Percentiles rank a stretch among this genome's conserved stretches.
Conservation (phyloP, 2,329 filamentous ascomycete genomes). For the Aspergillaceae sp. region DNA sequence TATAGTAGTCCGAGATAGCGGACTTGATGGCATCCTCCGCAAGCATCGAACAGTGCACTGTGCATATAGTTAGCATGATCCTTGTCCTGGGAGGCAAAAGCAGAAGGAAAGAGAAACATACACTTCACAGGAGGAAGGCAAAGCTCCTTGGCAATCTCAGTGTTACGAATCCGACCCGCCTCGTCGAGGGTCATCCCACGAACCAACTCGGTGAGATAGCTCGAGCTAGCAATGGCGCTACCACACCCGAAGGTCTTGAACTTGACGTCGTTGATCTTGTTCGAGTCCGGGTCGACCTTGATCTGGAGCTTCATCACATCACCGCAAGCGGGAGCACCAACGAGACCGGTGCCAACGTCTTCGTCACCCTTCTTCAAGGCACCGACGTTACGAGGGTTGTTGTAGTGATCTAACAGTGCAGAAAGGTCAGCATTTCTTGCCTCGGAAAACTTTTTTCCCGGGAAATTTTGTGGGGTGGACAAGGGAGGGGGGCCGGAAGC, state of each 20-base stretch:
- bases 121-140: slow-evolving; percentile 84
- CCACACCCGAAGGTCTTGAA: slow-evolving; percentile 98
- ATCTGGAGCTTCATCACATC: slow-evolving; percentile 95
- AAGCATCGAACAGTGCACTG: slow-evolving; percentile 86
- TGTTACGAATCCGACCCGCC: slow-evolving; percentile 86
- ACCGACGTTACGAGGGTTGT: slow-evolving; percentile 67
- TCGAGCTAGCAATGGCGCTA: slow-evolving; percentile 86
- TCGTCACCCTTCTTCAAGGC: slow-evolving; percentile 69
- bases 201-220: slow-evolving; percentile 90
- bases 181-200: slow-evolving; percentile 95
- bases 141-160: slow-evolving; percentile 94
- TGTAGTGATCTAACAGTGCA: slow-evolving; percentile 70
- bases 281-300: slow-evolving; percentile 76
- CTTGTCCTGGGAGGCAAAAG: slow-evolving; percentile 6
- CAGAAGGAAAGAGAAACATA: slow-evolving; percentile 39
- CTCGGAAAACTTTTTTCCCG: not conserved
- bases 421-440: slow-evolving; percentile 9
- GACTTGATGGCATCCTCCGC: slow-evolving; percentile 90
- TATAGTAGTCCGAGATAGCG: slow-evolving; percentile 83
- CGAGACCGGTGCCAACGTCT: slow-evolving; percentile 84
- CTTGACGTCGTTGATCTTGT: slow-evolving; percentile 87
- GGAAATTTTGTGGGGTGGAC: too few species aligned
- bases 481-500: too few species aligned
- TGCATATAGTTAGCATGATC: not conserved
- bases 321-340: slow-evolving; percentile 81